Evolutionary conservation across 2,329 filamentous ascomycete genomes (phyloP), one percentile per base, ranked within the genome.

Genomic region (Talaromyces sp.): DNA sequence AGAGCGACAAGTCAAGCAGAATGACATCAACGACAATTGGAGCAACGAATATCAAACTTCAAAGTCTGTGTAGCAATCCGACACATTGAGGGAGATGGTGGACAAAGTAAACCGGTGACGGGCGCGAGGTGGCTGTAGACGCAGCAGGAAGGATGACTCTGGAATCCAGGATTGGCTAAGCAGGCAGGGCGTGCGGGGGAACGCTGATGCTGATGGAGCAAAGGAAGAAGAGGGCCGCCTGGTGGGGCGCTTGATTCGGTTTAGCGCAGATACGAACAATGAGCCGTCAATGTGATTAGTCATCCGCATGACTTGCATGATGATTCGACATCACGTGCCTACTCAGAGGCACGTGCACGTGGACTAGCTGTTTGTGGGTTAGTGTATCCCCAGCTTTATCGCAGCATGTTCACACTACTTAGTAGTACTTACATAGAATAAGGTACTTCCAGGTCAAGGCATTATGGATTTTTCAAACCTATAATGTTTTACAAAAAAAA

Each of bases 111-210:
- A 35, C 28, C 50, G 37, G 48, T 46, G 39, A 46, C 42, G 59
- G 46, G 28, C n/a, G 48, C 48, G 60, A 61, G 60, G 40, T 21
- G 50, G 23, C 40, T 46, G 39, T 46, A 28, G 52, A 21, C 35
- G 52, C 21, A 23, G 28, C 2, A 18, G 54, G 54, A 62, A 16
- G 54, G 54, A 62, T 52, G 61, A 59, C 37, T 37, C 42, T 52
- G 31, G 55, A 48, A 56, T 40, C 23, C 37, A 31, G 48, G 55
- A 63, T 54, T 58, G 55, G 40, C 40, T 39, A 16, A 16, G 39
- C n/a, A 40, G n/a, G 40, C 56, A 40, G 50, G 50, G 61, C 44
- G 56, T 63, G 61, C 61, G 61, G 61, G 61, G 61, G 57, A 54
- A 31, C 50, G 48, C 42, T 59, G 57, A 44, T 59, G 48, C 42